Base-by-base conservation (phyloP, 805 yeast species). In the Metschnikowia anglica region DNA sequence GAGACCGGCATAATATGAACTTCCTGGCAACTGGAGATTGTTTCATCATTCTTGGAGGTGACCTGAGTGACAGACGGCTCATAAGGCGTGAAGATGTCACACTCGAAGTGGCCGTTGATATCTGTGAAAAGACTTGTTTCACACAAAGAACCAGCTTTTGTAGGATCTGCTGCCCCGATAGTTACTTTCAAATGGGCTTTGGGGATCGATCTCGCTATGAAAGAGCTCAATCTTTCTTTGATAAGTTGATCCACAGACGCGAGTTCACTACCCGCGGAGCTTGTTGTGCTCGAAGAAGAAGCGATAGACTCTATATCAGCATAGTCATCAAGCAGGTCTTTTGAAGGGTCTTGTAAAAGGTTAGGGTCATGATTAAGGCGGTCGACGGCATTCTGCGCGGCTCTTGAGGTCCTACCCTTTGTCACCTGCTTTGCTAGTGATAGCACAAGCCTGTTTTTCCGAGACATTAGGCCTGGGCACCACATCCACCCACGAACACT, bases 401-500 rank as follows among this genome's bases (percentile, higher is more conserved):
- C 52, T 1, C 56, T 44, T 18, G 60, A 61, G 31, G 44, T 34
- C n/a, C 50, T 47, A 42, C 60, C 64, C 37, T 79, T 77, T 0
- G 81, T 76, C 37, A 85, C 66, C 60, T 86, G 88, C 46, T 79
- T 78, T 3, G 88, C 87, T 33, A 88, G 62, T 0, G 88, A 74
- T 17, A 85, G 60, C 24, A 90, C 68, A 33, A 90, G 60, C 44
- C 82, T 68, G 61, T 88, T 88, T 55, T 84, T 88, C 31, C 95
- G 70, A 23, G 77, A 75, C 71, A 80, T 76, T 7, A 75, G 68
- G 1, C 95, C 95, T 0, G 89, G 88, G 31, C 85, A 72, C 9
- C 79, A 72, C 20, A 85, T 65, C 76, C 85, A 79, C 5, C 97
- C 96, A 33, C 86, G 73, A 2, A 90, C 78, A 26, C 80, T 79